These are phyloP conservation scores for Corniculantispora saksenae DNA, from an alignment of 2,329 filamentous ascomycete species.

Conservation along the genomic window DNA sequence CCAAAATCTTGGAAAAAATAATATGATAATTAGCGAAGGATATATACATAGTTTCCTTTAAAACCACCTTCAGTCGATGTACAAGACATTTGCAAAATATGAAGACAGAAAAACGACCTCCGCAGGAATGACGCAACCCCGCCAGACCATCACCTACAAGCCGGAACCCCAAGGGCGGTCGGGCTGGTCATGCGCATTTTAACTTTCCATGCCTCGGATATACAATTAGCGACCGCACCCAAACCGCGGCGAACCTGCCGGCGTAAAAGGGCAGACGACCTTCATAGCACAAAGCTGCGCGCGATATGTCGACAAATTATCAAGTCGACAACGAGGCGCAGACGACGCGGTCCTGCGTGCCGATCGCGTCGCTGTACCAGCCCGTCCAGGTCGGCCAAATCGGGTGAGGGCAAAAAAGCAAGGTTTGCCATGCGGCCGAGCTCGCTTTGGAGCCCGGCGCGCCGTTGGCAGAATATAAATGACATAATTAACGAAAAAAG, in stretches of 20 bases:
- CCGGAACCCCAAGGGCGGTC: neutral
- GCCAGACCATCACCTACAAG: neutral
- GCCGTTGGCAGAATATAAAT: neutral
- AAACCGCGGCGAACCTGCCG: neutral
- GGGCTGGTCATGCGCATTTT: neutral
- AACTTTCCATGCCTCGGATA: neutral
- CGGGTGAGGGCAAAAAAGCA: constrained; percentile 32
- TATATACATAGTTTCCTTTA: too few relatives aligned
- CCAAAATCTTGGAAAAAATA: too few relatives aligned
- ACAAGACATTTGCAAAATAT: too few relatives aligned
- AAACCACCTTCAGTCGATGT: too few relatives aligned
- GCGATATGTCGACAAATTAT: neutral
- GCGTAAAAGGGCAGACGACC: neutral
- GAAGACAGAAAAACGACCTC: too few relatives aligned
- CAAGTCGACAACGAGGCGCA: constrained; percentile 39
- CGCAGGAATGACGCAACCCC: constrained; percentile 15
- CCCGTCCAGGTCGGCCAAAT: constrained; percentile 49
- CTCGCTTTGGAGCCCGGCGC: neutral
- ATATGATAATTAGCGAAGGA: too few relatives aligned
- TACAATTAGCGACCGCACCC: neutral
- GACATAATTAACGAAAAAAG: neutral
- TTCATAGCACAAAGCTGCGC: neutral
- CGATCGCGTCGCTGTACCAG: constrained; percentile 38
- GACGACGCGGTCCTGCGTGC: constrained; percentile 40
- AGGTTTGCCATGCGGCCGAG: too few relatives aligned